phyloP scores from a whole-genome alignment of 202 grass and related monocot genomes.

The Digitaria exilis region DNA sequence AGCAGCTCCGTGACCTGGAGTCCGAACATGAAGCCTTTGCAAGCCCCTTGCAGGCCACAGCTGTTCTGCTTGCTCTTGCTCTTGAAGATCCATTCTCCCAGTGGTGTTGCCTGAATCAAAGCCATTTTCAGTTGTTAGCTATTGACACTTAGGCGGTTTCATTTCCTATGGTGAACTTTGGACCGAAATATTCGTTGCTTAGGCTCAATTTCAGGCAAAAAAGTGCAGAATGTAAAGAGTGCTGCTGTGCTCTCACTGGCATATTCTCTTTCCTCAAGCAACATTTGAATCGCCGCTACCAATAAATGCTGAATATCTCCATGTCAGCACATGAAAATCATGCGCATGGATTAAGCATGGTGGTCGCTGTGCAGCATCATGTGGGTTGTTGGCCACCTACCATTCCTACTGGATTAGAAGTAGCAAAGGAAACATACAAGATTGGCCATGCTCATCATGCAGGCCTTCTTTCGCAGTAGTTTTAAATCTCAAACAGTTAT shows the following conservation, averaged over 20 bases:
- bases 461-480: not conserved
- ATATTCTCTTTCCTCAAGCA: not conserved
- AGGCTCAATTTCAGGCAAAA: not conserved
- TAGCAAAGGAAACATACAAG: not conserved
- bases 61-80: constrained; percentile 72
- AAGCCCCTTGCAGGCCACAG: constrained; percentile 49
- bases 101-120: constrained; percentile 50
- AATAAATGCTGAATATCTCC: not conserved
- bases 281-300: not conserved
- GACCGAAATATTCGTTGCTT: not conserved
- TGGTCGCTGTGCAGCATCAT: not conserved
- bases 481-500: too few relatives aligned
- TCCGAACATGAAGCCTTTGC: constrained; percentile 77
- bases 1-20: constrained; percentile 71
- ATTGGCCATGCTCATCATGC: not conserved
- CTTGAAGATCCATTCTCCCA: constrained; percentile 78
- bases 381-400: too few relatives aligned
- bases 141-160: not conserved
- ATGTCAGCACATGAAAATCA: constrained; percentile 14
- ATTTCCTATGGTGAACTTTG: not conserved
- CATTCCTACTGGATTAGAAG: too few relatives aligned
- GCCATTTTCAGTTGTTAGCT: constrained; percentile 27
- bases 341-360: constrained; percentile 6
- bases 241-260: not conserved
- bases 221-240: not conserved